These are phyloP conservation scores for Podaxis sp. DNA, from an alignment of 768 basidiomycete species.

Conservation along the genomic window DNA sequence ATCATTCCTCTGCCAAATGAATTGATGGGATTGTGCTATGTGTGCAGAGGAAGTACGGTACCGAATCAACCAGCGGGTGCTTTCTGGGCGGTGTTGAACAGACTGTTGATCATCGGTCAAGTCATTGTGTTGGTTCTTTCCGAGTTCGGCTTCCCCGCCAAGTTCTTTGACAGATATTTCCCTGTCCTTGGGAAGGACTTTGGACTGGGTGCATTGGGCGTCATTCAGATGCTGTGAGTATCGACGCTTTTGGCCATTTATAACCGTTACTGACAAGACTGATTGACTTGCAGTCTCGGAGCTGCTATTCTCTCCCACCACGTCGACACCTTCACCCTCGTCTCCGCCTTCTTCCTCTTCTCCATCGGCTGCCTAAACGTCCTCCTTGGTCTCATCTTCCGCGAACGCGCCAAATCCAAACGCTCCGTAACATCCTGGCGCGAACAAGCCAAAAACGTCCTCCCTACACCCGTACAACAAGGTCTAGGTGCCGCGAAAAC, in stretches of 20 bases:
- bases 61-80: conserved; percentile 89
- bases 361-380: conserved; percentile 83
- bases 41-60: conserved; percentile 67
- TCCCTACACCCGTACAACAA: conserved; percentile 40
- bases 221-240: conserved; percentile 80
- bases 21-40: background rate
- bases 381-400: conserved; percentile 77
- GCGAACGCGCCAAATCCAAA: conserved; percentile 59
- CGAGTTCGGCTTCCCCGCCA: conserved; percentile 77
- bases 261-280: background rate
- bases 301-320: conserved; percentile 73
- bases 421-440: conserved; percentile 71
- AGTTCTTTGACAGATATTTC: conserved; percentile 82
- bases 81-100: conserved; percentile 90
- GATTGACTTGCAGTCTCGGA: conserved; percentile 47
- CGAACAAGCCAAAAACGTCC: conserved; percentile 50
- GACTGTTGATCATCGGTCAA: conserved; percentile 86
- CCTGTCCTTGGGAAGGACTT: conserved; percentile 84
- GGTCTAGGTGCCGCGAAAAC: conserved; percentile 20
- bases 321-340: conserved; percentile 82
- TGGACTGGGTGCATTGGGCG: conserved; percentile 82
- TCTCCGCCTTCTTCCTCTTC: conserved; percentile 84
- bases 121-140: conserved; percentile 77
- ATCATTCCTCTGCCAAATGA: background rate
- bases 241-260: no score